Base-by-base conservation (phyloP, 345 rosid genomes). In the Rhodamnia rubescens region DNA sequence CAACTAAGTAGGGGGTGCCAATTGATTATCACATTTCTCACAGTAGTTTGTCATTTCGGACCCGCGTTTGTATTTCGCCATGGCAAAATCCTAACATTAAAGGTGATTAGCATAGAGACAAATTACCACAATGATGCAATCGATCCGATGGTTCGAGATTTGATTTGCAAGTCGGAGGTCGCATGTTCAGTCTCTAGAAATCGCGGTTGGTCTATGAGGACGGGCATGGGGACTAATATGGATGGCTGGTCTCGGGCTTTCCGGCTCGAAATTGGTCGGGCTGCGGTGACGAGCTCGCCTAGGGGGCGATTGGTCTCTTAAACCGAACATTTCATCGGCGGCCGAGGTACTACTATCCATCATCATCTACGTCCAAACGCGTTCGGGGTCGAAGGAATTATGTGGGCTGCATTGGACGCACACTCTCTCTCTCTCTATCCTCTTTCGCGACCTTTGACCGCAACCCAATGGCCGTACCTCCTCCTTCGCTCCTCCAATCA, bases 61-160 rank as follows among this genome's bases (percentile, higher is more conserved):
- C 22, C 0, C 4, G 5, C 6, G 0, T 32, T 32, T 0, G 0
- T 32, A 64, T 15, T 64, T 64, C 36, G 16, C 2, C 0, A 4
- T 54, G 6, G 44, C 44, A 32, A 0, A 5, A 64, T 32, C 75
- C 44, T 0, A 61, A 61, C 5, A 64, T 64, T 4, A 8, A 64
- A 64, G 18, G 0, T 16, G 12, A 64, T 1, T 15, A 64, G 15
- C 20, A 32, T 8, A 64, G 1, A 11, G 75, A 29, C 21, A 2
- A 29, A 32, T 32, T 32, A 7, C 42, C 7, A 11, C 24, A 64
- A 64, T 64, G 29, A 1, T 3, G 75, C 6, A 0, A 64, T 8
- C 32, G 22, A 32, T 64, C 6, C 0, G 1, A 1, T 0, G 6
- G 44, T 64, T 64, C 3, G 3, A 32, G 11, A 64, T 64, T 64